These are phyloP conservation scores for Carex cristatella DNA, from an alignment of 176 grass and related monocot species.

Conservation along the genomic window DNA sequence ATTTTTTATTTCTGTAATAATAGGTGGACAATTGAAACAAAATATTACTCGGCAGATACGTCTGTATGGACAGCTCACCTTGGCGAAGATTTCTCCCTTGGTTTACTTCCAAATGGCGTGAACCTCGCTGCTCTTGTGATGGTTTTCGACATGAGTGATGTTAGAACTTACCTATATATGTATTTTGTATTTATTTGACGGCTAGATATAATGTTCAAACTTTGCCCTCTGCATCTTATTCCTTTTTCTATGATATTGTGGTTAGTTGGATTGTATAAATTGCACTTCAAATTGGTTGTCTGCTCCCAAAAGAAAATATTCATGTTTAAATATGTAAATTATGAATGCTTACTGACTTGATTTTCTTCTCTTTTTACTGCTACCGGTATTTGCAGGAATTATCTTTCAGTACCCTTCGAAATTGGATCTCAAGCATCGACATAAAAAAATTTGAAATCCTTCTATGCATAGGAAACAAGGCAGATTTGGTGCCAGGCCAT, in stretches of 20 bases:
- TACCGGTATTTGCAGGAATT: slow-evolving; percentile 56
- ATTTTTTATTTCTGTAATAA: slow-evolving; percentile 11
- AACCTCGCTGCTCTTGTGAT: slow-evolving; percentile 64
- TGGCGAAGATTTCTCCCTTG: slow-evolving; percentile 62
- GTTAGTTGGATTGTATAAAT: slow-evolving; percentile 7
- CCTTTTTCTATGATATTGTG: neutral
- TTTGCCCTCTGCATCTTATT: neutral
- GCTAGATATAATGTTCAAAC: slow-evolving; percentile 1
- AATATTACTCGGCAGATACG: slow-evolving; percentile 86
- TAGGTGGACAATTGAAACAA: slow-evolving; percentile 91
- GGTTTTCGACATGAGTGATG: slow-evolving; percentile 95
- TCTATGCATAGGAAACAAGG: slow-evolving; percentile 93
- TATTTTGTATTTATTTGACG: neutral
- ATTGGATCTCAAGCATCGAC: slow-evolving; percentile 67
- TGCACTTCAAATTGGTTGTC: neutral
- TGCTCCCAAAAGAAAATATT: neutral
- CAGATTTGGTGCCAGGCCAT: slow-evolving; percentile 78
- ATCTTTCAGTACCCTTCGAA: slow-evolving; percentile 53
- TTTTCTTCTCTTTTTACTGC: slow-evolving; percentile 7
- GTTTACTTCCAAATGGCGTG: slow-evolving; percentile 40
- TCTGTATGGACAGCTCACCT: slow-evolving; percentile 79
- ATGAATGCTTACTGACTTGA: neutral
- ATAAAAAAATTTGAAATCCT: slow-evolving; percentile 81
- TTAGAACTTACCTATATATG: slow-evolving; percentile 1
- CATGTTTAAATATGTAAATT: neutral